phyloP scores from a whole-genome alignment of 2,329 filamentous ascomycete species.

The Trichoderma gracile region DNA sequence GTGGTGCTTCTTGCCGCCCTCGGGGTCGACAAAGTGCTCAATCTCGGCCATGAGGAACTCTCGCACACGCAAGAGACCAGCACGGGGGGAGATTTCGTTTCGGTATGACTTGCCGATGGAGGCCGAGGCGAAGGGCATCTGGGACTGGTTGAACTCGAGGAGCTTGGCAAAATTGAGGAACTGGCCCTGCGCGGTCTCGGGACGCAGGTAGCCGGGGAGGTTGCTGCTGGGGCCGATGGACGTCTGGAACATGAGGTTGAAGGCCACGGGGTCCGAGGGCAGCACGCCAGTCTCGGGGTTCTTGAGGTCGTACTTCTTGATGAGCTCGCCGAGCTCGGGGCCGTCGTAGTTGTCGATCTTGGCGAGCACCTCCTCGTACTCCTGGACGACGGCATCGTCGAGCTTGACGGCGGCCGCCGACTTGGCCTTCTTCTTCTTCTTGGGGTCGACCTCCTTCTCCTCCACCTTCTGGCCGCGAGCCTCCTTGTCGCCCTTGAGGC shows the following conservation, averaged over 20 bases:
- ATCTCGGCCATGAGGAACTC: conserved; percentile 99
- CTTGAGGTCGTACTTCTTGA: conserved; percentile 87
- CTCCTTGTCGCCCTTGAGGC: conserved; percentile 88
- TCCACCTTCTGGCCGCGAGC: conserved; percentile 81
- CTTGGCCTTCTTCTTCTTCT: conserved; percentile 91
- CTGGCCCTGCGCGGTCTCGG: conserved; percentile 96
- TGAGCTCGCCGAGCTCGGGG: conserved; percentile 80
- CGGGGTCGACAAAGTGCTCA: conserved; percentile 95
- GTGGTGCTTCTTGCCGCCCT: conserved; percentile 90
- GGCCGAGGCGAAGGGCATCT: conserved; percentile 96
- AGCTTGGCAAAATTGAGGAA: conserved; percentile 97
- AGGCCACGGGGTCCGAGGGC: conserved; percentile 78
- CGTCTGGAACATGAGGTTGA: conserved; percentile 99
- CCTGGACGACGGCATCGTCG: conserved; percentile 79
- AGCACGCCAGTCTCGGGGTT: conserved; percentile 79
- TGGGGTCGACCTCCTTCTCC: conserved; percentile 70
- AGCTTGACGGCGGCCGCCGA: conserved; percentile 78
- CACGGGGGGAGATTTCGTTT: conserved; percentile 93
- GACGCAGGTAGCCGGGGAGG: conserved; percentile 79
- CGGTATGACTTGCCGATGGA: conserved; percentile 97
- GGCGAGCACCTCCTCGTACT: conserved; percentile 89
- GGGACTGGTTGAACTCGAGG: conserved; percentile 90
- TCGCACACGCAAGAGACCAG: conserved; percentile 87
- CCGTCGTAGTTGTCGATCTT: conserved; percentile 95
- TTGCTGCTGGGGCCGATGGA: conserved; percentile 91